Percentiles rank a stretch among this genome's conserved stretches.
phyloP scores from a whole-genome alignment of 2,329 filamentous ascomycete species.

The Fusarium sp. region DNA sequence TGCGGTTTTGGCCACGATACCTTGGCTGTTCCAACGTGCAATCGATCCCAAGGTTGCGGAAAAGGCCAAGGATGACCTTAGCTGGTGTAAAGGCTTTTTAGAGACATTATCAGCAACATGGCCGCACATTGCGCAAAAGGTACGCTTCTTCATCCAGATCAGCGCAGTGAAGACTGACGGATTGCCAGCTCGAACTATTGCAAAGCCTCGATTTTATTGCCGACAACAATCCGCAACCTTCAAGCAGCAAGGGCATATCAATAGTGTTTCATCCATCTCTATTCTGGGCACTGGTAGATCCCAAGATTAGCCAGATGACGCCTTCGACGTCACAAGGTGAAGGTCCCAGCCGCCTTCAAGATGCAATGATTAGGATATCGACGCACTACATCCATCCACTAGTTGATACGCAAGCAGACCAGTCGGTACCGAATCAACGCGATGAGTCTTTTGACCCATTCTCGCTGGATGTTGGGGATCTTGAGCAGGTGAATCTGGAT shows the following conservation, averaged over 20 bases:
- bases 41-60: slow-evolving; percentile 3
- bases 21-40: slow-evolving; percentile 21
- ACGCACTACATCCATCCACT: slow-evolving; percentile 14
- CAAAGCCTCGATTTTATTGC: not conserved
- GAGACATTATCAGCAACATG: not conserved
- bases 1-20: slow-evolving; percentile 15
- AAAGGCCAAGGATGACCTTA: not conserved
- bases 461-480: not conserved
- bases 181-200: slow-evolving; percentile 1
- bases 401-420: not conserved
- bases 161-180: not conserved
- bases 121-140: slow-evolving; percentile 29
- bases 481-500: slow-evolving; percentile 12
- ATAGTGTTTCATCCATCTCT: slow-evolving; percentile 3
- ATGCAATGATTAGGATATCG: slow-evolving; percentile 3
- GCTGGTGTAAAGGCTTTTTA: slow-evolving; percentile 10
- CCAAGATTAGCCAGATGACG: slow-evolving; percentile 10
- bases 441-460: not conserved
- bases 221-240: not conserved
- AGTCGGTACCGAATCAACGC: no score
- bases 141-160: not conserved
- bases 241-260: not conserved
- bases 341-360: not conserved
- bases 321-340: not conserved
- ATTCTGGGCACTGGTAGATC: slow-evolving; percentile 14